phyloP scores from a whole-genome alignment of 495 filamentous ascomycete species.

The Pyrenula aspistea region DNA sequence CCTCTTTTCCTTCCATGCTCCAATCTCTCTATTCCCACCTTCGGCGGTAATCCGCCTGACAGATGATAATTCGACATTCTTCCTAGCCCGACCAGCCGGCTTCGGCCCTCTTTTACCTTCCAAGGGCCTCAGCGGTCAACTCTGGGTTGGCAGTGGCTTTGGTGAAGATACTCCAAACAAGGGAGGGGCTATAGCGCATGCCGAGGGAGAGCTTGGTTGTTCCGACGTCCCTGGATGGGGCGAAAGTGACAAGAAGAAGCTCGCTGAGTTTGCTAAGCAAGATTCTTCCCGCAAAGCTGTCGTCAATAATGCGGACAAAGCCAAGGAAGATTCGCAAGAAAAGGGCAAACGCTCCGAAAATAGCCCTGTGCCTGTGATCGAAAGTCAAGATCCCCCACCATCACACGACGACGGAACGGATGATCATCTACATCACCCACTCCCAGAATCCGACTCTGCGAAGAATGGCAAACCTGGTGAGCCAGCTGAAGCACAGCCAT shows the following conservation, averaged over 20 bases:
- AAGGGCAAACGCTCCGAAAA: conserved; percentile 6
- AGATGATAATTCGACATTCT: conserved; percentile 96
- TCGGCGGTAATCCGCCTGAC: conserved; percentile 92
- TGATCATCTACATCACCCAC: conserved; percentile 69
- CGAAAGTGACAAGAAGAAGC: conserved; percentile 30
- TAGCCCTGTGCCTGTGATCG: conserved; percentile 1
- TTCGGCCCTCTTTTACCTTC: conserved; percentile 74
- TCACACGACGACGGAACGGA: conserved; percentile 73
- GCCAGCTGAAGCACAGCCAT: conserved; percentile 12
- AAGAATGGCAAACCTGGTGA: conserved; percentile 21
- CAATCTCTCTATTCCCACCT: conserved; percentile 76
- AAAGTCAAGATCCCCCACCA: conserved; percentile 10
- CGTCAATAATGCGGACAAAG: conserved; percentile 11
- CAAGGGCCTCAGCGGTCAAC: conserved; percentile 66
- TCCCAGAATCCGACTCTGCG: conserved; percentile 33
- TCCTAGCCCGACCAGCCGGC: conserved; percentile 82
- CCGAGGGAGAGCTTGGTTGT: conserved; percentile 87
- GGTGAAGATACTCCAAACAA: conserved; percentile 55
- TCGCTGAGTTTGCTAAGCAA: conserved; percentile 9
- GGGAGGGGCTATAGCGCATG: conserved; percentile 38
- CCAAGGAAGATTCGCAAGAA: conserved; percentile 12
- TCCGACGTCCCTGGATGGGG: conserved; percentile 95
- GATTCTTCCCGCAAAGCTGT: conserved; percentile 10
- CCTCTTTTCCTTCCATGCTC: conserved; percentile 52
- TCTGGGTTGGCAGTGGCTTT: conserved; percentile 88